Conservation (phyloP, 1,284 basidiomycete genomes). For the Xanthoconium separans region DNA sequence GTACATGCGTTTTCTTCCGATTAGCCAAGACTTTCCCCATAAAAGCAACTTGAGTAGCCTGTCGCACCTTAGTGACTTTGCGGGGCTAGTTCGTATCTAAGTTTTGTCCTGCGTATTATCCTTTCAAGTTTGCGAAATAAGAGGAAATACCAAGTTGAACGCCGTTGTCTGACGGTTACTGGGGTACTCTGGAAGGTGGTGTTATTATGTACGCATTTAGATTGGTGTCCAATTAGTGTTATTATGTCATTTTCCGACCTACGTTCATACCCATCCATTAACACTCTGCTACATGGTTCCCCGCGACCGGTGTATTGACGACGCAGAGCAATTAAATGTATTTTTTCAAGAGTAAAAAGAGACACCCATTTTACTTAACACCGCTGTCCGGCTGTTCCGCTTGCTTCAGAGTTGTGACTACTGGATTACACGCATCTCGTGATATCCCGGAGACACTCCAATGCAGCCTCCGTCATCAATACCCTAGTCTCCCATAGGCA, state of each 20-base stretch:
- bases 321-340: background rate
- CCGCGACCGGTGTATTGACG: background rate
- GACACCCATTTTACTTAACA: background rate
- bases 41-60: background rate
- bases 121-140: background rate
- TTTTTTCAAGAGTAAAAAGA: background rate
- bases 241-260: background rate
- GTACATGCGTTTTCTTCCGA: background rate
- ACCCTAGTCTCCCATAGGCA: too few species aligned
- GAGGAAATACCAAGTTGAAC: too few species aligned
- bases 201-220: too few species aligned
- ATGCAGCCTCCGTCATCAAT: too few species aligned
- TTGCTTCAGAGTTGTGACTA: background rate
- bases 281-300: background rate
- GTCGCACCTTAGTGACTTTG: background rate
- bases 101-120: background rate
- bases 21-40: background rate
- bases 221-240: too few species aligned
- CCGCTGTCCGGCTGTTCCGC: background rate
- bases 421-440: background rate
- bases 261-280: too few species aligned
- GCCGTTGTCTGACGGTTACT: too few species aligned
- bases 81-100: conserved; percentile 1
- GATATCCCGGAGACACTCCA: background rate
- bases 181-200: background rate